phyloP scores from a whole-genome alignment of 805 yeast species.

The Lachancea sp. region DNA sequence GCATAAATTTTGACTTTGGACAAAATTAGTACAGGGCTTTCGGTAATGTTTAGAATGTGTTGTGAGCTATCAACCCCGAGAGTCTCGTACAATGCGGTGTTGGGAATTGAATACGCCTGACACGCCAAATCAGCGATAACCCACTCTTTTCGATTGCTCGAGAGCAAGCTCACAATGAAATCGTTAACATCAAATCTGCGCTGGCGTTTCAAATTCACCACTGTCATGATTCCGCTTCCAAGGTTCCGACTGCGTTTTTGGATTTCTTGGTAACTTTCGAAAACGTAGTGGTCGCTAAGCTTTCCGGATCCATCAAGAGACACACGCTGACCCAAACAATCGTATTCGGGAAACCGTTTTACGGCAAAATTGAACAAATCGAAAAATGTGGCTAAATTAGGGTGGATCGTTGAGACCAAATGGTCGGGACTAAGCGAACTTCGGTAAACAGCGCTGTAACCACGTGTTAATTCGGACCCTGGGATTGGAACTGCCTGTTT shows the following conservation, averaged over 20 bases:
- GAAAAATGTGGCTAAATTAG: slow-evolving; percentile 40
- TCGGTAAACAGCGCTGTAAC: slow-evolving; percentile 49
- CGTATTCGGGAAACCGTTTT: slow-evolving; percentile 32
- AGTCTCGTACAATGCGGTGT: slow-evolving; percentile 52
- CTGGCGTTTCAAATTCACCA: slow-evolving; percentile 36
- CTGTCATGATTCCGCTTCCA: slow-evolving; percentile 50
- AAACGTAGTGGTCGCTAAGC: slow-evolving; percentile 39
- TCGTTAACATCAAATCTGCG: slow-evolving; percentile 28
- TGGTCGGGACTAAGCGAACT: slow-evolving; percentile 33
- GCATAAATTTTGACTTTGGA: slow-evolving; percentile 45
- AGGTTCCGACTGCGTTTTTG: slow-evolving; percentile 39
- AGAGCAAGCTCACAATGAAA: slow-evolving; percentile 50
- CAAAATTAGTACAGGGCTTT: slow-evolving; percentile 54
- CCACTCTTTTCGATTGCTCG: slow-evolving; percentile 64
- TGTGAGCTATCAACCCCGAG: slow-evolving; percentile 54
- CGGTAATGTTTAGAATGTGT: slow-evolving; percentile 55
- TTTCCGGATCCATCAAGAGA: slow-evolving; percentile 29
- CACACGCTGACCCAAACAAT: slow-evolving; percentile 43
- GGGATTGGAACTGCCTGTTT: slow-evolving; percentile 35
- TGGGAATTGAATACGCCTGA: slow-evolving; percentile 47
- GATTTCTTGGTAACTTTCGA: slow-evolving; percentile 39
- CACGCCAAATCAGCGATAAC: slow-evolving; percentile 62
- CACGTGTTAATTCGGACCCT: slow-evolving; percentile 33
- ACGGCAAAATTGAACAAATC: slow-evolving; percentile 41
- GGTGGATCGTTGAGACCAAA: slow-evolving; percentile 37